Percentiles rank a stretch among this genome's conserved stretches.
Evolutionary conservation across 805 yeast genomes (phyloP).

Genomic region (Tetrapisispora phaffii): DNA sequence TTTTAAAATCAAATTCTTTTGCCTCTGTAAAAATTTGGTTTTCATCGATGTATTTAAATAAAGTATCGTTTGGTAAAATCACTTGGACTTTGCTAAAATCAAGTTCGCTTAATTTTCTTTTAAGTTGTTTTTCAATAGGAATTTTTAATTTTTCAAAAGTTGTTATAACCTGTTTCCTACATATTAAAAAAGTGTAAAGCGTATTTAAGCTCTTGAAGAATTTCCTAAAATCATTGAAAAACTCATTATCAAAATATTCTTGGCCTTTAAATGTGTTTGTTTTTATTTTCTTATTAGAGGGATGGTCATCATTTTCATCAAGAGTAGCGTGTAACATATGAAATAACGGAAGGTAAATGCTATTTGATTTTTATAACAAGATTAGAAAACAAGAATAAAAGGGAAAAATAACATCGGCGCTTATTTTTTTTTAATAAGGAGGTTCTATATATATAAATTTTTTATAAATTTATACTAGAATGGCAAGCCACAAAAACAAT

Average conservation of each 20-base stretch:
- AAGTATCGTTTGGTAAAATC: slow-evolving; percentile 58
- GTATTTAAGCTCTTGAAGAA: slow-evolving; percentile 48
- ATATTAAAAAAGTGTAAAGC: slow-evolving; percentile 50
- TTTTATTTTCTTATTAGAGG: background rate
- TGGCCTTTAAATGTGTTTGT: background rate
- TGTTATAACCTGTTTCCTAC: slow-evolving; percentile 50
- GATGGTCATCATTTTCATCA: too few relatives aligned
- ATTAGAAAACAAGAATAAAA: too few relatives aligned
- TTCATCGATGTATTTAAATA: slow-evolving; percentile 71
- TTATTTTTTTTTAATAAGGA: too few relatives aligned
- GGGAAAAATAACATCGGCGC: too few relatives aligned
- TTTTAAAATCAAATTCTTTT: slow-evolving; percentile 30
- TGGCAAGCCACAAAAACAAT: too few relatives aligned
- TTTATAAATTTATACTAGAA: too few relatives aligned
- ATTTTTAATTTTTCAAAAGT: slow-evolving; percentile 44
- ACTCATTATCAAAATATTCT: background rate
- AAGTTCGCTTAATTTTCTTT: slow-evolving; percentile 34
- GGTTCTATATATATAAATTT: too few relatives aligned
- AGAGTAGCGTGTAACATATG: too few relatives aligned
- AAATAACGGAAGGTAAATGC: too few relatives aligned
- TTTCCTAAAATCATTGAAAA: slow-evolving; percentile 34
- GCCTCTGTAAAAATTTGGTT: slow-evolving; percentile 43
- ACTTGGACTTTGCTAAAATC: slow-evolving; percentile 59
- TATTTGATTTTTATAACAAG: too few relatives aligned
- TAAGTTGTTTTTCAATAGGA: slow-evolving; percentile 42